Conservation (phyloP, 306 rosid species). For the Hippophae tibetana region DNA sequence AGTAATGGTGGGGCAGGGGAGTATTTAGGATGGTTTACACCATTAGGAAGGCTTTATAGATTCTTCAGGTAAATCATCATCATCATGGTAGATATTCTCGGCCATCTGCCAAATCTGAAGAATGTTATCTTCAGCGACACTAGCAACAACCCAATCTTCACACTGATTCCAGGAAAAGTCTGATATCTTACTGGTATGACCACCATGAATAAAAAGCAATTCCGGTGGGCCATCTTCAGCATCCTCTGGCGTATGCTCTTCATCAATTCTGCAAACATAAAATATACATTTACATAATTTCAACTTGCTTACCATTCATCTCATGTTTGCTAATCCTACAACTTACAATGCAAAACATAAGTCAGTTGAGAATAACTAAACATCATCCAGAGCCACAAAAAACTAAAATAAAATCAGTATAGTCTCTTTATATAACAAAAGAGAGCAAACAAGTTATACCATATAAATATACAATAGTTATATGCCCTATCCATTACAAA, state of each 20-base stretch:
- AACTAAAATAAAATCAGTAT: too few species aligned
- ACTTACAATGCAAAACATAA: too few species aligned
- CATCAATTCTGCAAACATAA: conserved; percentile 61
- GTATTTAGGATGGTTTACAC: background rate
- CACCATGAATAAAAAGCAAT: conserved; percentile 92
- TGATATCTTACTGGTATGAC: conserved; percentile 96
- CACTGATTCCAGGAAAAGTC: conserved; percentile 98
- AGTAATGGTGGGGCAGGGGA: too few species aligned
- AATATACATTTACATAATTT: too few species aligned
- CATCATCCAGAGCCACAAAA: too few species aligned
- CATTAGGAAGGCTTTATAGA: conserved; percentile 44
- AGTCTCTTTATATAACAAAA: too few species aligned
- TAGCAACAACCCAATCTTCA: conserved; percentile 96
- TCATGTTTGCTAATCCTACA: too few species aligned
- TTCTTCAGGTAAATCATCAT: conserved; percentile 92
- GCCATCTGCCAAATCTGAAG: conserved; percentile 99
- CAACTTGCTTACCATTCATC: too few species aligned
- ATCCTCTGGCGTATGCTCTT: conserved; percentile 91
- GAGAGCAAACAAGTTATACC: too few species aligned
- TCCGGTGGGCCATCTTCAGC: conserved; percentile 95
- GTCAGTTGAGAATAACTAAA: too few species aligned
- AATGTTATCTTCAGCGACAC: conserved; percentile 98
- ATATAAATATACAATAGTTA: too few species aligned
- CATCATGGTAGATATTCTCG: conserved; percentile 96
- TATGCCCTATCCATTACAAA: too few species aligned